phyloP scores from a whole-genome alignment of 345 rosid species.

The Eucalyptus albens region DNA sequence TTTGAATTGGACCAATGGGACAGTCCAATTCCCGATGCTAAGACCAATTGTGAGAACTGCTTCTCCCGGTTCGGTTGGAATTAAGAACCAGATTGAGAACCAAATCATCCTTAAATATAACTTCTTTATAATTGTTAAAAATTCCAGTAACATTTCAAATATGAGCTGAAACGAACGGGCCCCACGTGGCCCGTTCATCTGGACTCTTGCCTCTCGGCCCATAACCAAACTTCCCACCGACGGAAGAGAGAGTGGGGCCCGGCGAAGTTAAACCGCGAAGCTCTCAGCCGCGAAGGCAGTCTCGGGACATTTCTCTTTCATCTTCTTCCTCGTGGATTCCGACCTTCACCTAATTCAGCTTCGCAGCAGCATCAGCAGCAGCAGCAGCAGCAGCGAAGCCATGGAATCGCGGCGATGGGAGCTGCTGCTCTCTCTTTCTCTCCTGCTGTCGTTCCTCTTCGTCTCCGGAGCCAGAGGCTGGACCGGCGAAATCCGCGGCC shows the following conservation, averaged over 20 bases:
- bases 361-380: neutral
- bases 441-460: conserved; percentile 1
- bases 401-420: conserved; percentile 27
- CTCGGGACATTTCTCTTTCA: neutral
- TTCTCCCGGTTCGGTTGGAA: no score
- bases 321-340: neutral
- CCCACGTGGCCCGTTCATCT: neutral
- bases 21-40: no score
- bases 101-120: fast-evolving
- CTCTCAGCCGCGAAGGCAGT: neutral
- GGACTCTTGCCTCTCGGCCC: neutral
- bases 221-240: neutral
- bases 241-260: neutral
- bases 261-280: neutral
- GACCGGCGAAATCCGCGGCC: conserved; percentile 91
- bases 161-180: neutral
- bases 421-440: conserved; percentile 15
- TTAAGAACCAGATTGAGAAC: no score
- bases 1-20: no score
- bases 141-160: neutral
- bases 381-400: neutral
- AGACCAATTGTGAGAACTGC: no score
- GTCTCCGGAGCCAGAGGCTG: conserved; percentile 44
- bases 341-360: neutral
- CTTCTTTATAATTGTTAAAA: neutral